Percentiles rank a stretch among this genome's conserved stretches.
Conservation (phyloP, 2,329 filamentous ascomycete genomes). For the Fusarium protoensiforme region DNA sequence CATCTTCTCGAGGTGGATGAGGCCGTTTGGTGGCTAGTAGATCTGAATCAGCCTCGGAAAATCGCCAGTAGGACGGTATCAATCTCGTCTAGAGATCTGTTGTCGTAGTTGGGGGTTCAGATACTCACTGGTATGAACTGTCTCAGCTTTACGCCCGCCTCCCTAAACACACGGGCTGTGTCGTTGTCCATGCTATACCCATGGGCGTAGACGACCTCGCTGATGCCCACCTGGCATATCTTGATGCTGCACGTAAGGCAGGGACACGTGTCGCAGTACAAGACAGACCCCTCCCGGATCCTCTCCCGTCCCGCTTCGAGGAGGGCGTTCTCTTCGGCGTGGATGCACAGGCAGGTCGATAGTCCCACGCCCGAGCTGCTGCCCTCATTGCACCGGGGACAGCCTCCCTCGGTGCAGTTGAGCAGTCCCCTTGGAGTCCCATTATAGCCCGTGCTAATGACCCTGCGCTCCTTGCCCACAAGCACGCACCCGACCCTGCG, state of each 20-base stretch:
- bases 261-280: conserved; percentile 97
- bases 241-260: conserved; percentile 99
- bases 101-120: conserved; percentile 16
- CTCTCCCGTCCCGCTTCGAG: conserved; percentile 93
- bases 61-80: background rate
- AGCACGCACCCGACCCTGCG: conserved; percentile 94
- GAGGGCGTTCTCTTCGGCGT: conserved; percentile 97
- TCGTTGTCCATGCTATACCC: conserved; percentile 94
- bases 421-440: conserved; percentile 89
- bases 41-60: conserved; percentile 34
- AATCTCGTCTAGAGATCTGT: conserved; percentile 15
- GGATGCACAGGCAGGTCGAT: conserved; percentile 92
- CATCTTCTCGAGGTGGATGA: conserved; percentile 70
- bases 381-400: conserved; percentile 84
- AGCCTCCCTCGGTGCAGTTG: conserved; percentile 95
- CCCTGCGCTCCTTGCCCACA: conserved; percentile 80
- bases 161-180: conserved; percentile 82
- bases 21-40: conserved; percentile 71
- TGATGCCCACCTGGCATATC: conserved; percentile 95
- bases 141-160: conserved; percentile 85
- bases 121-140: conserved; percentile 85
- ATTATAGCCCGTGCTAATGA: conserved; percentile 97
- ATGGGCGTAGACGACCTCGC: conserved; percentile 93
- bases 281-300: conserved; percentile 81
- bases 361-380: conserved; percentile 77